A percentile compares a stretch with the other conserved stretches of the same genome.
Evolutionary conservation across 441 rosid genomes (phyloP).

Genomic region (Croton laevigatus): DNA sequence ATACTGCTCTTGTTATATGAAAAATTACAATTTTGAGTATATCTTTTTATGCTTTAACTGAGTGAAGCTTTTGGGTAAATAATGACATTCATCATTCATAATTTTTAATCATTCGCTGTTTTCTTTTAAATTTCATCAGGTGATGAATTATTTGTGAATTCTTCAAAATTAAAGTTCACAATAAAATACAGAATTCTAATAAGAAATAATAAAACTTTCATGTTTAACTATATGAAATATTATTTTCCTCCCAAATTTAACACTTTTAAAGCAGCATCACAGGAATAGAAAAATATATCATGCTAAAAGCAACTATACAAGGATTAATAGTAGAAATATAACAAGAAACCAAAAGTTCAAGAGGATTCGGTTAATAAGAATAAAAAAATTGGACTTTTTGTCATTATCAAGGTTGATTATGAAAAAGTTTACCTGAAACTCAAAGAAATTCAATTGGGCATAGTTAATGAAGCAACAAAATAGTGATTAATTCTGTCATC

Average conservation of each 20-base stretch:
- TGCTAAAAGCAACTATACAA: background rate
- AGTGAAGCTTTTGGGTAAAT: background rate
- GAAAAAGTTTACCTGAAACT: background rate
- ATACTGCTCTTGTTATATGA: too few species aligned
- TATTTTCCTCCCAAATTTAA: background rate
- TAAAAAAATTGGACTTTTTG: background rate
- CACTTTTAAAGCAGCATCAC: background rate
- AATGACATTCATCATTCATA: background rate
- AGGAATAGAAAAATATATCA: background rate
- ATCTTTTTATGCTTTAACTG: background rate
- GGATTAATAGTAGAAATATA: background rate
- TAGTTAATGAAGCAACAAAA: background rate
- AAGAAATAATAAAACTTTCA: background rate
- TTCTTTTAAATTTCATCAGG: background rate
- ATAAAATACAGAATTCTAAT: background rate
- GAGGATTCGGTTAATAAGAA: background rate
- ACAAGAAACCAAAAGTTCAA: background rate
- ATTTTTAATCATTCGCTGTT: background rate
- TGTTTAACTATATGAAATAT: background rate
- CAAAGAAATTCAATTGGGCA: background rate
- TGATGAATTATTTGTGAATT: background rate
- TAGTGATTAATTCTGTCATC: background rate
- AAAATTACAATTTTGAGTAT: too few species aligned
- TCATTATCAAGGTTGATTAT: too few species aligned
- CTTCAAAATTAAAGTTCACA: background rate